A percentile compares a stretch with the other conserved stretches of the same genome.
Evolutionary conservation across 1,284 basidiomycete species (phyloP).

Genomic region (Pseudozyma sp.): DNA sequence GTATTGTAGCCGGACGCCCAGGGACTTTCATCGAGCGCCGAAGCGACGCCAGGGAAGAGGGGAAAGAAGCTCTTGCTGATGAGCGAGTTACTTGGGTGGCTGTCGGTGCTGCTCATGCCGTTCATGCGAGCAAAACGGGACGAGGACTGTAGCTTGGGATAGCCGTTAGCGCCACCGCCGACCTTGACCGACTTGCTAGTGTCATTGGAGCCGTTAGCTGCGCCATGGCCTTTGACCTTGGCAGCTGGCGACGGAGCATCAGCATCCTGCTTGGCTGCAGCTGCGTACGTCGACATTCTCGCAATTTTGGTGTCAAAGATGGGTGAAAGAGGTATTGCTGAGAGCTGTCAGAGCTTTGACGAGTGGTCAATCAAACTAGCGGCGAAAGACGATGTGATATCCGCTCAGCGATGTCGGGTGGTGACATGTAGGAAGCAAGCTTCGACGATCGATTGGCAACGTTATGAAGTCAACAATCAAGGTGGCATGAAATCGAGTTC

Average conservation of each 20-base stretch:
- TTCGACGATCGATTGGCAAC: too few species aligned
- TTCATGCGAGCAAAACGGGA: constrained; percentile 43
- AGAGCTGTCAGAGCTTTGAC: too few species aligned
- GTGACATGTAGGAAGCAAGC: too few species aligned
- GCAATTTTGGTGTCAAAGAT: background rate
- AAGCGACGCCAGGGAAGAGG: constrained; percentile 38
- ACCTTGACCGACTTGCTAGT: constrained; percentile 23
- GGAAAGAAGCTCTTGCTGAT: constrained; percentile 33
- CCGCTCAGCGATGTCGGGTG: too few species aligned
- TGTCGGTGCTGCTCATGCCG: constrained; percentile 17
- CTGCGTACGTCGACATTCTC: constrained; percentile 23
- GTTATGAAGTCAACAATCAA: too few species aligned
- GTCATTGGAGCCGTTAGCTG: background rate
- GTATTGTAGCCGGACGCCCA: constrained; percentile 50
- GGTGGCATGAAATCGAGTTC: too few species aligned
- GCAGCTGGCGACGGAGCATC: constrained; percentile 25
- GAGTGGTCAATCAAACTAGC: too few species aligned
- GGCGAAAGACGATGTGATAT: too few species aligned
- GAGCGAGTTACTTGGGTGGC: constrained; percentile 6
- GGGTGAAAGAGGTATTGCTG: too few species aligned
- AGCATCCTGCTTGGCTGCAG: background rate
- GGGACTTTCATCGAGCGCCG: constrained; percentile 36
- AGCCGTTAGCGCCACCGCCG: constrained; percentile 8
- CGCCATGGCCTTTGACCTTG: constrained; percentile 20
- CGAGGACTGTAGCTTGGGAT: constrained; percentile 28